Evolutionary conservation across 305 asterid genomes (phyloP).

Genomic region (Plantago lanceolata): DNA sequence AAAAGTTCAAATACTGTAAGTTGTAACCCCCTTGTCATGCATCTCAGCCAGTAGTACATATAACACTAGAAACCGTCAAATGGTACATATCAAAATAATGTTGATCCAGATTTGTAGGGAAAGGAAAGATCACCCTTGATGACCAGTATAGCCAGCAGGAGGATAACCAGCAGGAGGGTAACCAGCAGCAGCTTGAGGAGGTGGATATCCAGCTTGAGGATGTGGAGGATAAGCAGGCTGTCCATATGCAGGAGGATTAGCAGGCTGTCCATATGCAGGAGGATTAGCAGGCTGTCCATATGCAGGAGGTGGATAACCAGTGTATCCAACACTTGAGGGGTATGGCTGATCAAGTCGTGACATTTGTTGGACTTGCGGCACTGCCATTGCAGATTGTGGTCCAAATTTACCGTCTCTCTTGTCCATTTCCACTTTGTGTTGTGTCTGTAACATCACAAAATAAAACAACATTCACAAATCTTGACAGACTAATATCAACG

Average conservation of each 20-base stretch:
- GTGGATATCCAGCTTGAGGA: constrained; percentile 49
- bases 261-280: too few species aligned
- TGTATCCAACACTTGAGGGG: constrained; percentile 69
- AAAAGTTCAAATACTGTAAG: too few species aligned
- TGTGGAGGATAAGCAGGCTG: constrained; percentile 57
- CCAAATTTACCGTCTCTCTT: constrained; percentile 92
- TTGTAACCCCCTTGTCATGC: too few species aligned
- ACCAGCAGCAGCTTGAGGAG: constrained; percentile 31
- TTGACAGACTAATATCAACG: not conserved
- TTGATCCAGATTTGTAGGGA: too few species aligned
- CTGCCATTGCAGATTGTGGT: constrained; percentile 62
- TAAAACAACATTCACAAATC: constrained; percentile 11
- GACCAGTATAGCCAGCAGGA: constrained; percentile 28
- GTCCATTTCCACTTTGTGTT: constrained; percentile 96
- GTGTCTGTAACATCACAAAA: constrained; percentile 49
- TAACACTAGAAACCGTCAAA: too few species aligned
- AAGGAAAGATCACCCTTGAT: constrained; percentile 36
- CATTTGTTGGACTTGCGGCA: constrained; percentile 85
- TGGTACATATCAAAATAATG: too few species aligned
- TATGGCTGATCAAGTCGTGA: constrained; percentile 90
- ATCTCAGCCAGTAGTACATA: too few species aligned
- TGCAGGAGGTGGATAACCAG: constrained; percentile 36
- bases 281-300: too few species aligned
- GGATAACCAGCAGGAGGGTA: constrained; percentile 43
- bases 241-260: constrained; percentile 50